Evolutionary conservation across 495 filamentous ascomycete genomes (phyloP), one percentile per base, ranked within the genome.

Genomic region (Lasiosphaeria miniovina): DNA sequence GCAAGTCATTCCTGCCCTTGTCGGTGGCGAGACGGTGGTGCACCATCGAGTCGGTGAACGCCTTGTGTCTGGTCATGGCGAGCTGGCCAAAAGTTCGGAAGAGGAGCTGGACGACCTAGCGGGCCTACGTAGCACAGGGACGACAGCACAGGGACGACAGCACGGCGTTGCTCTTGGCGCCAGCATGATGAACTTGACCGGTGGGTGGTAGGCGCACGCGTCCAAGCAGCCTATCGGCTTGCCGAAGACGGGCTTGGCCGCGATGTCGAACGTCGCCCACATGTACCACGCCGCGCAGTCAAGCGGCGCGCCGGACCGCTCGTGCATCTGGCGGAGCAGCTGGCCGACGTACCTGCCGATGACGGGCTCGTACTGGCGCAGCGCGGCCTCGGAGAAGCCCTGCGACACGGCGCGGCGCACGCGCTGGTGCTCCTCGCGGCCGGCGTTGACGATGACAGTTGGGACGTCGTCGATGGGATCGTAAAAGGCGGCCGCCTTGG

Each of bases 261-360:
- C 80, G 4, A 85, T 71, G 56, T 85, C 82, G 52, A 86, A 86
- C 0, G 82, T 85, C 9, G 71, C 75, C 49, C 68, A 82, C 43
- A 80, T 84, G 58, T 74, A 79, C 81, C 82, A 86, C n/a, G 73
- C 59, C 0, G 62, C 61, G 67, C 72, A 62, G 36, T 77, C 65
- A 5, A 70, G 60, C 12, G 70, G 59, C 49, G 38, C 51, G 4
- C 55, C 41, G 7, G 32, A 32, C 8, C 69, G 52, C 41, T 74
- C 69, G 8, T 66, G 58, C 14, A 66, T 66, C 50, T 55, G 69
- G 63, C 56, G 55, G 6, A 82, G 63, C 0, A 82, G 65, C 9
- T 75, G 61, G 51, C 79, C 68, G 36, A 71, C 57, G 45, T 77
- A 72, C 0, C 50, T 45, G 0, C 48, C 32, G 11, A 82, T 69